Base-by-base conservation (phyloP, 345 rosid species). In the Chamaenerion angustifolium region DNA sequence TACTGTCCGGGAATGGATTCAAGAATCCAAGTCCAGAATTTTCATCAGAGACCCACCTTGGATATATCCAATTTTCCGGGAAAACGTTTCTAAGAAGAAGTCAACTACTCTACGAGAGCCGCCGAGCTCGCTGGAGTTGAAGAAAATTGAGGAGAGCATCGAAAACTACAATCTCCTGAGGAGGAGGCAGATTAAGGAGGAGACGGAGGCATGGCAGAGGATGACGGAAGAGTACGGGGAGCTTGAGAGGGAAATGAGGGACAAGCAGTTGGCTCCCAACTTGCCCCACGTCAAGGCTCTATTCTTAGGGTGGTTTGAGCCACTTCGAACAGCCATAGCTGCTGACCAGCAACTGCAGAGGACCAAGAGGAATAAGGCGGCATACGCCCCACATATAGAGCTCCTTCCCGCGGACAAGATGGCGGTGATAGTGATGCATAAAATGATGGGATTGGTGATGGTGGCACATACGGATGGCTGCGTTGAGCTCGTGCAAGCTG, bases 341-440 rank as follows among this genome's bases (percentile, higher is more conserved):
- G 69, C 43, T 49, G 98, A 90, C 63, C 90, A 90, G 77, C 70
- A 51, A 67, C 8, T 62, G 52, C 95, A 81, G 73, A 75, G 71
- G 61, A 59, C 67, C 27, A 68, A 79, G 71, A 70, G 60, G 42
- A 76, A 74, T 68, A 83, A 71, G 78, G 80, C 85, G 0, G 90
- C 94, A 2, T 86, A 79, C 61, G 85, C 95, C 0, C 95, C 88
- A 11, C 76, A 86, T 41, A 76, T 90, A 16, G 92, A 81, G 13
- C 70, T 78, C 57, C 59, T 90, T 50, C 83, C 98, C 1, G 77
- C 92, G 4, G 98, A 90, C 65, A 90, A 86, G 66, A 83, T 90
- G 92, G 98, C 95, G 0, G 70, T 90, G 43, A 83, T 90, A 62
- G 83, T 83, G 46, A 90, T 90, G 98, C 94, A 90, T 56, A 90